A percentile compares a stretch with the other conserved stretches of the same genome.
Evolutionary conservation across 768 basidiomycete genomes (phyloP).

Genomic region (Termitomyces sp.): DNA sequence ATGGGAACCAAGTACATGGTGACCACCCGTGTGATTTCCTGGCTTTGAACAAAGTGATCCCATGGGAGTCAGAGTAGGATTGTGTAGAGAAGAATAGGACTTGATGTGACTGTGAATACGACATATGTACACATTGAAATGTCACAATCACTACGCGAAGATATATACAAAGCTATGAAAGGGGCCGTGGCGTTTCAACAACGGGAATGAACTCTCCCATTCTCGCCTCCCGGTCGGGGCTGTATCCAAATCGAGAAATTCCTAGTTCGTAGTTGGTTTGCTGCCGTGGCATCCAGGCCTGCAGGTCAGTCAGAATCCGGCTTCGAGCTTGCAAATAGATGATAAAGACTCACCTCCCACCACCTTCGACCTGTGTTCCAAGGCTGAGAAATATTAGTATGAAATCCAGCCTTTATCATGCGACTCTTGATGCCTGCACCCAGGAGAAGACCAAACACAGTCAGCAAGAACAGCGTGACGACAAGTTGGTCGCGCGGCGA

Average conservation of each 20-base stretch:
- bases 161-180: background rate
- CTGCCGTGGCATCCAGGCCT: constrained; percentile 59
- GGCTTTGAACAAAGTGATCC: constrained; percentile 60
- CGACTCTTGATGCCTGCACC: constrained; percentile 82
- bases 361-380: constrained; percentile 68
- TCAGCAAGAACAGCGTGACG: constrained; percentile 86
- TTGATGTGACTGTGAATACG: constrained; percentile 11
- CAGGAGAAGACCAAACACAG: constrained; percentile 81
- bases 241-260: constrained; percentile 45
- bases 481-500: constrained; percentile 94
- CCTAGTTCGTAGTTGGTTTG: constrained; percentile 44
- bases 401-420: constrained; percentile 76
- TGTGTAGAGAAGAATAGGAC: background rate
- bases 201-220: constrained; percentile 48
- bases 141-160: constrained; percentile 2
- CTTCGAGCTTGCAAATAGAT: constrained; percentile 12
- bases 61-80: constrained; percentile 33
- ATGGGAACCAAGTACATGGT: constrained; percentile 44
- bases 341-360: constrained; percentile 70
- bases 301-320: constrained; percentile 12
- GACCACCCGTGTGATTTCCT: constrained; percentile 43
- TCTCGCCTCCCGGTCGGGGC: constrained; percentile 33
- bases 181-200: constrained; percentile 23
- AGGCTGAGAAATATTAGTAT: constrained; percentile 46
- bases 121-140: background rate